Percentiles rank a stretch among this genome's conserved stretches.
These are phyloP conservation scores for Fraxinus excelsior DNA, from an alignment of 257 asterid species.

Conservation along the genomic window DNA sequence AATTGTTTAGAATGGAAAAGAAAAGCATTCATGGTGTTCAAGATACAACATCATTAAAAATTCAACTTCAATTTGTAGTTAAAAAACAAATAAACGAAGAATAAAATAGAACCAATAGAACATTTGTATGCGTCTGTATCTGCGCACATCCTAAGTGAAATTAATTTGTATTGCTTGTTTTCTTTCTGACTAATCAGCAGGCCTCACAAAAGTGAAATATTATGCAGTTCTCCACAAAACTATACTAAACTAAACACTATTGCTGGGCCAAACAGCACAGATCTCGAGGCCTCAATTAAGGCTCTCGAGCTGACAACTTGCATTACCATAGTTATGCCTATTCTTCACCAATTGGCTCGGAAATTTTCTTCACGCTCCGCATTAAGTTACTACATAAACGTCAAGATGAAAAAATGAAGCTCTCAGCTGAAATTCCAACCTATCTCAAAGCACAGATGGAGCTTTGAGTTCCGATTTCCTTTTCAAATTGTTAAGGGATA, in stretches of 20 bases:
- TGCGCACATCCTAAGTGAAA: neutral
- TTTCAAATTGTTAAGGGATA: neutral
- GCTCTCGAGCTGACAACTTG: neutral
- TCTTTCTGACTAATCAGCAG: constrained; percentile 12
- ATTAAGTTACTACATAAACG: too few relatives aligned
- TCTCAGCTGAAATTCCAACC: neutral
- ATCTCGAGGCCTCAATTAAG: neutral
- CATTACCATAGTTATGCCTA: neutral
- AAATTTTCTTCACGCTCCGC: too few relatives aligned
- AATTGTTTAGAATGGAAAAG: neutral
- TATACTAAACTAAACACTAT: constrained; percentile 3
- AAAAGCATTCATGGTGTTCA: neutral
- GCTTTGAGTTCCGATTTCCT: neutral
- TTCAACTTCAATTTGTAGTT: constrained; percentile 4
- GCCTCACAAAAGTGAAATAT: neutral
- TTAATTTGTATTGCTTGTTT: neutral
- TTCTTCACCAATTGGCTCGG: neutral
- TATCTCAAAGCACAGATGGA: neutral
- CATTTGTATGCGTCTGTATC: neutral
- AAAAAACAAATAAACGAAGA: neutral
- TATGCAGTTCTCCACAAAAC: neutral
- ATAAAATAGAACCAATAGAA: constrained; percentile 4
- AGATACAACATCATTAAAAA: neutral
- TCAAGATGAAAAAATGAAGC: too few relatives aligned
- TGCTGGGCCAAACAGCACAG: constrained; percentile 1